Conservation (phyloP, 108 stramenopile species). For the Parmales sp. region DNA sequence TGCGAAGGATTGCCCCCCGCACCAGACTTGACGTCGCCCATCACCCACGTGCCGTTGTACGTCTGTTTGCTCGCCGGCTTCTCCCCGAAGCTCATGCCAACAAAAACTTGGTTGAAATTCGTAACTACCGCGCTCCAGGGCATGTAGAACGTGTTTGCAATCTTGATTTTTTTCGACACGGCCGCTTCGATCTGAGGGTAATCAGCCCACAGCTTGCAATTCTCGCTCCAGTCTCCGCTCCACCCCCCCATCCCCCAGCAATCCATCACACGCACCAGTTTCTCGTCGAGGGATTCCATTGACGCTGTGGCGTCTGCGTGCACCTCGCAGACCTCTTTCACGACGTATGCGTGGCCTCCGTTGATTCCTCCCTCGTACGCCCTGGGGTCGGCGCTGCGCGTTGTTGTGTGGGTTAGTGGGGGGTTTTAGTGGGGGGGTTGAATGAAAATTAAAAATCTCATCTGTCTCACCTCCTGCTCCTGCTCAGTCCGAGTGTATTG, state of each 20-base stretch:
- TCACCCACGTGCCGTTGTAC: not conserved
- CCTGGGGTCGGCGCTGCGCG: constrained; percentile 1
- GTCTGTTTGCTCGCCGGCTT: not conserved
- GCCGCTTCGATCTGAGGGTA: constrained; percentile 7
- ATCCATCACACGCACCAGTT: not conserved
- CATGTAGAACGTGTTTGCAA: not conserved
- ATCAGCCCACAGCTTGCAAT: not conserved
- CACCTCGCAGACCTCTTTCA: not conserved
- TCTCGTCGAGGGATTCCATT: not conserved
- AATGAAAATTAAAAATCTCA: no score
- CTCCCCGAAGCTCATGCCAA: not conserved
- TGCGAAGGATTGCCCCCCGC: not conserved
- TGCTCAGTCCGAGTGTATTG: not conserved
- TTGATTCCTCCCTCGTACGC: constrained; percentile 3
- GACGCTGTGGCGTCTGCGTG: constrained; percentile 11
- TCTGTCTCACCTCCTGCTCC: not conserved
- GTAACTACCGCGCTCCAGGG: not conserved
- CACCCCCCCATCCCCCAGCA: not conserved
- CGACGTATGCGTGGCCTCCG: not conserved
- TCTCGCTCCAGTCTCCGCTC: not conserved
- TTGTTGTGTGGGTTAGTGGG: not conserved
- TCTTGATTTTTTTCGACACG: not conserved
- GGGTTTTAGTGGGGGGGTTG: not conserved
- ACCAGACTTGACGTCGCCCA: not conserved
- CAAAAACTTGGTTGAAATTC: not conserved